Evolutionary conservation across 768 basidiomycete genomes (phyloP).

Genomic region (Boletus coccyginus): DNA sequence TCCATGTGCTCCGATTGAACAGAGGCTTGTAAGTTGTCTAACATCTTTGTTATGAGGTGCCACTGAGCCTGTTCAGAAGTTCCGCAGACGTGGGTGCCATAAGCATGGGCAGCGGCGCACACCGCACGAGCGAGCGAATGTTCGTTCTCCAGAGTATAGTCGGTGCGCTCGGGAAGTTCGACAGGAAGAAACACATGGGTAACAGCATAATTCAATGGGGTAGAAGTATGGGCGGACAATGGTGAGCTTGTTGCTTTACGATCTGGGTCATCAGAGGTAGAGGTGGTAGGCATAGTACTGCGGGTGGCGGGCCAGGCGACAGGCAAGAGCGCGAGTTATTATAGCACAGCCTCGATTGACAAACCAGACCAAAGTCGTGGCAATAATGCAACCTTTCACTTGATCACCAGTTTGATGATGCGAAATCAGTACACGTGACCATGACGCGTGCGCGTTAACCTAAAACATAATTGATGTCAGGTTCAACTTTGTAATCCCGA

Average conservation of each 20-base stretch:
- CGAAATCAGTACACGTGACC: slow-evolving; percentile 25
- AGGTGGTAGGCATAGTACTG: no score
- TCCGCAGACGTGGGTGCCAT: not conserved
- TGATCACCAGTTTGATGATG: not conserved
- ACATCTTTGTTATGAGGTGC: slow-evolving; percentile 1
- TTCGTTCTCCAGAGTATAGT: not conserved
- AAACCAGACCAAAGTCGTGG: no score
- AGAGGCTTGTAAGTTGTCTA: not conserved
- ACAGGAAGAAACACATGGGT: slow-evolving; percentile 8
- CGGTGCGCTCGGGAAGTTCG: not conserved
- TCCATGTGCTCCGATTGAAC: not conserved
- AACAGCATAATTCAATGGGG: not conserved
- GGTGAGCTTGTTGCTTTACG: no score
- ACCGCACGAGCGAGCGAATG: not conserved
- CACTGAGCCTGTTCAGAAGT: not conserved
- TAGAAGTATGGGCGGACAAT: no score
- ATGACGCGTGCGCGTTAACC: slow-evolving; percentile 1
- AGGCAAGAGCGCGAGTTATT: no score
- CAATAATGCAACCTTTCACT: no score
- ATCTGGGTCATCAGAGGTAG: no score
- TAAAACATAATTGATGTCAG: not conserved
- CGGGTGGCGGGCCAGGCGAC: no score
- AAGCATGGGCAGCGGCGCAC: not conserved
- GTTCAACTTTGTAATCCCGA: not conserved
- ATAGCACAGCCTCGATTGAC: no score